Base-by-base conservation (phyloP, 371 early-diverging fungal species). In the Nematocida sp. region DNA sequence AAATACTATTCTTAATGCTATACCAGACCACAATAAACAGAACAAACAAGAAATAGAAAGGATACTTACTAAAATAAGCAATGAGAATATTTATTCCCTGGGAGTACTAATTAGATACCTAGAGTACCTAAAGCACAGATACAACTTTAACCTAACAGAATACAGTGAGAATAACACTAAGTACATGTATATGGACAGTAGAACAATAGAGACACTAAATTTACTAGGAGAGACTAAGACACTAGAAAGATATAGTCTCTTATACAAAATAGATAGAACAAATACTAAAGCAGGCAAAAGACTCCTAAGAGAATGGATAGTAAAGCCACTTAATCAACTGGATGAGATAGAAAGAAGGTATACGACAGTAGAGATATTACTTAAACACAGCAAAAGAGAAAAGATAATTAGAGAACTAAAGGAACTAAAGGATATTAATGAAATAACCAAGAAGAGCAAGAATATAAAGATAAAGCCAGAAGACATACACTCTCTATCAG, bases 401-500 rank as follows among this genome's bases (percentile, higher is more conserved):
- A 11, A 86, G 77, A 78, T 81, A 0, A 57, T 43, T 38, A 34
- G 35, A 0, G 45, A 77, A 25, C 25, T 90, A 37, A 46, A 75
- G 1, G 77, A 80, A 15, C 77, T 95, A 53, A 90, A 92, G 2
- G 99, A 97, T 82, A 79, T 95, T 23, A 96, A 95, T 82, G 86
- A 96, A 19, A 84, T 89, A 3, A 87, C 94, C 48, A 88, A 91
- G 25, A 86, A 94, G 17, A 87, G 95, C 47, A 93, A 92, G 75
- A 86, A 91, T 1, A 88, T 89, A 0, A 86, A 87, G 34, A 88
- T 89, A 75, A 86, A 85, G 32, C 86, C 90, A 21, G 74, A 78
- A 31, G 81, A 82, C 55, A 62, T 83, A 65, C 53, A 47, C 46
- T 60, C 19, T 45, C 37, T 70, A 17, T 11, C 34, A 9, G 19